Evolutionary conservation across 2,329 filamentous ascomycete species (phyloP).

Genomic region (Botryotinia narcissicola): DNA sequence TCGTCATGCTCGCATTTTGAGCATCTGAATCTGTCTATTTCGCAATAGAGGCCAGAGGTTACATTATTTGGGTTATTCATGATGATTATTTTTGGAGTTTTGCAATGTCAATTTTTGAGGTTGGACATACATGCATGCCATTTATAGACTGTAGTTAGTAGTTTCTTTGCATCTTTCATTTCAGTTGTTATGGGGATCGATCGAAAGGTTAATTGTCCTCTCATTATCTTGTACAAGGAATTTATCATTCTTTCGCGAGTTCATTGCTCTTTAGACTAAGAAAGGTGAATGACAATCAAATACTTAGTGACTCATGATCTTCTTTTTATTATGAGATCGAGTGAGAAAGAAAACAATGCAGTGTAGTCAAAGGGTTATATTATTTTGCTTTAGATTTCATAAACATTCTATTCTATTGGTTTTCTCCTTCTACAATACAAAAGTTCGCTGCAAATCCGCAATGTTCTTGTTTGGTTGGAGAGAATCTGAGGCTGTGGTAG

Average conservation of each 20-base stretch:
- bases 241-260: not conserved
- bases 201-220: not conserved
- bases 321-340: not conserved
- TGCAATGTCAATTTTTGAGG: not conserved
- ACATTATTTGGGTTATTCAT: not conserved
- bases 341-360: not conserved
- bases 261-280: not conserved
- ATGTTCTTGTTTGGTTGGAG: accelerated
- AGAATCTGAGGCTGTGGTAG: not conserved
- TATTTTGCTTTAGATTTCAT: accelerated
- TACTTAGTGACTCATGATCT: not conserved
- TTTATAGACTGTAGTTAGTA: not conserved
- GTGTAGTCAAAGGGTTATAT: not conserved
- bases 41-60: not conserved
- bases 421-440: not conserved
- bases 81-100: not conserved
- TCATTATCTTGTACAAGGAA: not conserved
- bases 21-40: not conserved
- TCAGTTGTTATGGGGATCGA: not conserved
- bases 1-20: not conserved
- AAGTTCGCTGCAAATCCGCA: not conserved
- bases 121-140: no score
- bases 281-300: not conserved
- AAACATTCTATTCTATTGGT: not conserved
- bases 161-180: not conserved